Base-by-base conservation (phyloP, 345 rosid species). In the Gossypium herbaceum region DNA sequence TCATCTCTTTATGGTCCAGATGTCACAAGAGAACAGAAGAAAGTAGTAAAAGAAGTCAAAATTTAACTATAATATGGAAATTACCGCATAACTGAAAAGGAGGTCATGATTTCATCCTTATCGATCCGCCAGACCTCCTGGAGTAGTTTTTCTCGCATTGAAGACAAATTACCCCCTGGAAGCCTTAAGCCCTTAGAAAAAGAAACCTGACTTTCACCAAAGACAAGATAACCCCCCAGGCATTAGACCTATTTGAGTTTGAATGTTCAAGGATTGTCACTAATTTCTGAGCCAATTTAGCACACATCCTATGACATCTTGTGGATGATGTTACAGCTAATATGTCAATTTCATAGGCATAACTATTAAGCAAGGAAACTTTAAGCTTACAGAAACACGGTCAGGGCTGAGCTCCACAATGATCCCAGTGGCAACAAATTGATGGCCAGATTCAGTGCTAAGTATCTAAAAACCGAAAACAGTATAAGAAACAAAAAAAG, bases 31-130 rank as follows among this genome's bases (percentile, higher is more conserved):
- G 63, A 69, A 56, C 24, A 58, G 11, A 84, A 12, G 6, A 15
- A 64, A 19, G 25, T 34, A 59, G 12, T 29, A 20, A 68, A 48
- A n/a, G 50, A 60, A 4, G 56, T 51, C 41, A 17, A 65, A 44
- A 67, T 29, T 19, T 47, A 69, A 72, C n/a, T 9, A 52, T 59
- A 77, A 74, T 47, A 34, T 56, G 19, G 24, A 68, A 83, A 77
- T 66, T 81, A 93, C 99, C 99, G 87, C 99, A 93, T 95, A 71
- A 86, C 79, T 17, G 97, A 85, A 87, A 91, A 95, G 56, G 94
- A 89, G 17, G 90, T 85, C 95, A 85, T 86, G 27, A 65, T 65
- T 81, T 90, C 97, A 77, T 95, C 99, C 85, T 95, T 95, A 81
- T 91, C 84, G 76, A 95, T 86, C 73, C 86, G 84, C 98, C 98